phyloP scores from a whole-genome alignment of 1,284 basidiomycete genomes.

The Tylopilus sp. region DNA sequence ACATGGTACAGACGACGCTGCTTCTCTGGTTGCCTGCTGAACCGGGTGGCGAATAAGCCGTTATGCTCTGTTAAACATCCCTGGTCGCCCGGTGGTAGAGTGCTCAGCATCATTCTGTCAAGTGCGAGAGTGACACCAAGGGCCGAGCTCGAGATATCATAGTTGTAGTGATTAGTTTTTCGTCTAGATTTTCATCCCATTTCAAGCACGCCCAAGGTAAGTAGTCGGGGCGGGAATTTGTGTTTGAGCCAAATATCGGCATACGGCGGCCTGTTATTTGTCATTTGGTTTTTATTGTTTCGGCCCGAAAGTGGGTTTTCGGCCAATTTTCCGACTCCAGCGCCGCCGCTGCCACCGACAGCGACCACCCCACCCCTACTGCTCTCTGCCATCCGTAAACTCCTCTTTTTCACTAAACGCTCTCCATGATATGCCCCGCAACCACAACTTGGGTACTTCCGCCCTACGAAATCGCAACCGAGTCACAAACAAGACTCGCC shows the following conservation, averaged over 20 bases:
- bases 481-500: conserved; percentile 87
- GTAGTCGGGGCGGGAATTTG: conserved; percentile 19
- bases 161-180: conserved; percentile 10
- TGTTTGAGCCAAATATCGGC: conserved; percentile 35
- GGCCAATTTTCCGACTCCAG: conserved; percentile 39
- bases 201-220: conserved; percentile 19
- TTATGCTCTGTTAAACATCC: neutral
- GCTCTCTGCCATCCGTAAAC: conserved; percentile 13
- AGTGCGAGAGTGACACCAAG: neutral
- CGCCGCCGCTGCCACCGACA: conserved; percentile 38
- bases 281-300: conserved; percentile 35
- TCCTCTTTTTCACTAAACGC: conserved; percentile 23
- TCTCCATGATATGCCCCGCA: conserved; percentile 79
- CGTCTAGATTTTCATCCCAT: conserved; percentile 12
- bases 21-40: neutral
- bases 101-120: neutral
- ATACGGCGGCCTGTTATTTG: conserved; percentile 30
- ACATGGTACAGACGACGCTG: neutral
- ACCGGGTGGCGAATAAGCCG: conserved; percentile 3
- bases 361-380: conserved; percentile 26
- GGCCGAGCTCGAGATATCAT: conserved; percentile 6
- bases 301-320: conserved; percentile 39
- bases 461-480: conserved; percentile 80
- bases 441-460: conserved; percentile 65
- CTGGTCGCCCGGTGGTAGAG: neutral